These are phyloP conservation scores for Dothistroma pini DNA, from an alignment of 2,329 filamentous ascomycete genomes.

Conservation along the genomic window DNA sequence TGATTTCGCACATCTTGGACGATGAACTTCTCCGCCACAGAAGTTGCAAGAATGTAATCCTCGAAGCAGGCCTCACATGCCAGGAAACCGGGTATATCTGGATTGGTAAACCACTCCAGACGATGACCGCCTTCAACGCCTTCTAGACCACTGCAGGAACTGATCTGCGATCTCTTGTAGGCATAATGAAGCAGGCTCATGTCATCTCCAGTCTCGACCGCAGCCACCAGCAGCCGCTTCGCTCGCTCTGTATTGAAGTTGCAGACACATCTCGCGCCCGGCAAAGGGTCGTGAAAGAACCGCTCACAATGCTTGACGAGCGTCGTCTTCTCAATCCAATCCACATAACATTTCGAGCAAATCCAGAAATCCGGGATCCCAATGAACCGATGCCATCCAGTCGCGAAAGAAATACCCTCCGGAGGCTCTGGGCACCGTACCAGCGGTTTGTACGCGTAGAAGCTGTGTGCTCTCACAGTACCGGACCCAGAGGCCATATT, in stretches of 20 bases:
- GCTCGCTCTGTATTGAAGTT: neutral
- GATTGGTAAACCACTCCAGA: neutral
- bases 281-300: neutral
- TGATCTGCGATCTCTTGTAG: neutral
- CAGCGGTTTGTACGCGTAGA: neutral
- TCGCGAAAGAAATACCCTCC: neutral
- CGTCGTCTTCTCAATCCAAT: neutral
- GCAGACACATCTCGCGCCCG: neutral
- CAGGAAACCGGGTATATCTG: neutral
- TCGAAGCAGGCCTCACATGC: neutral
- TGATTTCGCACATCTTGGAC: neutral
- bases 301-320: neutral
- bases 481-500: neutral
- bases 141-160: neutral
- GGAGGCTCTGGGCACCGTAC: neutral
- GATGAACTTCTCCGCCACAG: neutral
- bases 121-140: neutral
- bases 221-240: neutral
- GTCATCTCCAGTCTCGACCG: neutral
- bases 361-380: neutral
- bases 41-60: neutral
- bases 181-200: neutral
- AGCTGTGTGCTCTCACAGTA: neutral
- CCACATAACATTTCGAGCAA: neutral
- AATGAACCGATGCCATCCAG: neutral